These are phyloP conservation scores for Penicillium glabrum DNA, from an alignment of 2,329 filamentous ascomycete species.

Conservation along the genomic window DNA sequence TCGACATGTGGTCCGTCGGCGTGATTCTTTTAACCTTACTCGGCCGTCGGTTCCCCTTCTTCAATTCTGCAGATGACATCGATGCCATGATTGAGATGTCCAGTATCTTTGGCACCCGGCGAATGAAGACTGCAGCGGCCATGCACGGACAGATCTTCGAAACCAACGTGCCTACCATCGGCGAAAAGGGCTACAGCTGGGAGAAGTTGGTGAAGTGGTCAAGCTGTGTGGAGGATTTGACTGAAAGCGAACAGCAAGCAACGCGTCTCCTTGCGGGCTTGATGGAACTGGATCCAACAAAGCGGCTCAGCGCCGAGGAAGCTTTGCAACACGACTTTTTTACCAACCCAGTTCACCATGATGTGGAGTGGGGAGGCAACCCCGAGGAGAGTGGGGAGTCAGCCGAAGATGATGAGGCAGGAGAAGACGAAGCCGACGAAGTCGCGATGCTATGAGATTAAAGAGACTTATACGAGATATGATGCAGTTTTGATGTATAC, in stretches of 20 bases:
- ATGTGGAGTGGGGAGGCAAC: conserved; percentile 42
- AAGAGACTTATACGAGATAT: conserved; percentile 21
- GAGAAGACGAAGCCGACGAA: conserved; percentile 39
- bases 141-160: conserved; percentile 91
- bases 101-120: conserved; percentile 82
- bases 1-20: conserved; percentile 95
- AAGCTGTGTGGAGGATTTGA: conserved; percentile 69
- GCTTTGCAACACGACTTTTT: conserved; percentile 49
- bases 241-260: conserved; percentile 47
- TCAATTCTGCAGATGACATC: conserved; percentile 97
- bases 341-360: conserved; percentile 40
- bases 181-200: conserved; percentile 77
- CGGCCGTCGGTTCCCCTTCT: conserved; percentile 91
- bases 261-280: conserved; percentile 43
- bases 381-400: conserved; percentile 38
- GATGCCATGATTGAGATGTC: conserved; percentile 97
- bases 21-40: conserved; percentile 97
- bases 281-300: conserved; percentile 46
- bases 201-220: conserved; percentile 97
- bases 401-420: conserved; percentile 30
- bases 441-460: conserved; percentile 36
- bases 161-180: conserved; percentile 87
- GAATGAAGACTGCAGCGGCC: conserved; percentile 79
- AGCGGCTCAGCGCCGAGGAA: conserved; percentile 44
- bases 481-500: conserved; percentile 14